phyloP scores from a whole-genome alignment of 768 basidiomycete species.

The Mrakia blollopis region DNA sequence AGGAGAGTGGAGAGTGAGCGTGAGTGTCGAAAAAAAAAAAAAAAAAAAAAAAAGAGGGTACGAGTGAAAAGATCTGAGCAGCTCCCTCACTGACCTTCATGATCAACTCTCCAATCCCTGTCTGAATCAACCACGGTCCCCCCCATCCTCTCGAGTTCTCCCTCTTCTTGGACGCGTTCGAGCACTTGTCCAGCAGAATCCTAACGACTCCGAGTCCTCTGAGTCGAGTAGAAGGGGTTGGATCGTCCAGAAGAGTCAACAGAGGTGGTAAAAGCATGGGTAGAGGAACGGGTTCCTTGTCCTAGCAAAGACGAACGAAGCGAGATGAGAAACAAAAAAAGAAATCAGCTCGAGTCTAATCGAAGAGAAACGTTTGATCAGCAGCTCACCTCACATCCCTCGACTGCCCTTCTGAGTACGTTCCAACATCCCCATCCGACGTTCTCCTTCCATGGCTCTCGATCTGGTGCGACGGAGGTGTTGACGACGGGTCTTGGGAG shows the following conservation, averaged over 20 bases:
- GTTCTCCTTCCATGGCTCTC: slow-evolving; percentile 17
- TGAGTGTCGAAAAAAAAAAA: not conserved
- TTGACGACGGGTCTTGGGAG: slow-evolving; percentile 12
- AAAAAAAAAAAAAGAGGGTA: not conserved
- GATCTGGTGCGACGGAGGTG: not conserved
- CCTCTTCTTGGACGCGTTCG: not conserved
- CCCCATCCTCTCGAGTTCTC: slow-evolving; percentile 26
- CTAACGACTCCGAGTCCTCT: not conserved
- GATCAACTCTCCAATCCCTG: slow-evolving; percentile 27
- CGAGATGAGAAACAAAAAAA: no score
- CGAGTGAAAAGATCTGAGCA: no score
- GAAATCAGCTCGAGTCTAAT: no score
- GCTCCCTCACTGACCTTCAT: slow-evolving; percentile 25
- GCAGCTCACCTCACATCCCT: slow-evolving; percentile 22
- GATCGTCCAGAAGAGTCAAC: slow-evolving; percentile 22
- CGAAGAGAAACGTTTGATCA: no score
- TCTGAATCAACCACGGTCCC: slow-evolving; percentile 24
- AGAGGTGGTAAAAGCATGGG: slow-evolving; percentile 27
- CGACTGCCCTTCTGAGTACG: slow-evolving; percentile 8
- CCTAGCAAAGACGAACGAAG: not conserved
- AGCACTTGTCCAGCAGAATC: slow-evolving; percentile 6
- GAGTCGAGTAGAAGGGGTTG: not conserved
- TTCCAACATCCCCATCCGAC: slow-evolving; percentile 33
- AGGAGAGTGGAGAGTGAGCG: not conserved
- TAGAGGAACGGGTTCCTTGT: slow-evolving; percentile 3